Evolutionary conservation across 495 filamentous ascomycete genomes (phyloP).

Genomic region (Xylaria bambusicola): DNA sequence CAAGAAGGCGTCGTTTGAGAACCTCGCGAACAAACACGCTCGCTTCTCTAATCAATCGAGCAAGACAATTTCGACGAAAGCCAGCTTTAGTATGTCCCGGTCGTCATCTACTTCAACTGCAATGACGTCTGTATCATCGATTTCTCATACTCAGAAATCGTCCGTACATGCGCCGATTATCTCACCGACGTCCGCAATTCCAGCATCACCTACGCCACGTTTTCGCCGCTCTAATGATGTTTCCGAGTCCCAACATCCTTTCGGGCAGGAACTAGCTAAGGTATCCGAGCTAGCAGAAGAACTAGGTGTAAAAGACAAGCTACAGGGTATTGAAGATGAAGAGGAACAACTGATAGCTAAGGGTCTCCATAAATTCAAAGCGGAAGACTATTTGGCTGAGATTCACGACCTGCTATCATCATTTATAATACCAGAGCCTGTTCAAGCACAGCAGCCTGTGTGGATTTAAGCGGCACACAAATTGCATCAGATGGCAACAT

Average conservation of each 20-base stretch:
- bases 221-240: slow-evolving; percentile 28
- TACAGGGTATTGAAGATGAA: slow-evolving; percentile 70
- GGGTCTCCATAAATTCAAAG: slow-evolving; percentile 73
- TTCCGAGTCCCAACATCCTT: slow-evolving; percentile 52
- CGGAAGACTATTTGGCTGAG: slow-evolving; percentile 82
- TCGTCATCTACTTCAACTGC: slow-evolving; percentile 52
- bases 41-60: slow-evolving; percentile 52
- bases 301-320: slow-evolving; percentile 64
- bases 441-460: slow-evolving; percentile 21
- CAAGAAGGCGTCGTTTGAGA: slow-evolving; percentile 60
- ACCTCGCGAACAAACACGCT: slow-evolving; percentile 63
- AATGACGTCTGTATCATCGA: slow-evolving; percentile 39
- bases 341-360: slow-evolving; percentile 63
- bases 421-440: slow-evolving; percentile 36
- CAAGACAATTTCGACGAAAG: slow-evolving; percentile 45
- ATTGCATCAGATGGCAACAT: neutral
- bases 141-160: slow-evolving; percentile 39
- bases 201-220: slow-evolving; percentile 34
- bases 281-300: slow-evolving; percentile 85
- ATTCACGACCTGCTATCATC: slow-evolving; percentile 66
- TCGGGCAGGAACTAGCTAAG: slow-evolving; percentile 73
- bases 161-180: slow-evolving; percentile 25
- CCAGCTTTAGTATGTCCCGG: slow-evolving; percentile 48
- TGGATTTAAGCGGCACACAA: slow-evolving; percentile 30
- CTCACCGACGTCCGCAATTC: slow-evolving; percentile 33